Conservation (phyloP, 2,329 filamentous ascomycete genomes). For the Talaromyces sp. region DNA sequence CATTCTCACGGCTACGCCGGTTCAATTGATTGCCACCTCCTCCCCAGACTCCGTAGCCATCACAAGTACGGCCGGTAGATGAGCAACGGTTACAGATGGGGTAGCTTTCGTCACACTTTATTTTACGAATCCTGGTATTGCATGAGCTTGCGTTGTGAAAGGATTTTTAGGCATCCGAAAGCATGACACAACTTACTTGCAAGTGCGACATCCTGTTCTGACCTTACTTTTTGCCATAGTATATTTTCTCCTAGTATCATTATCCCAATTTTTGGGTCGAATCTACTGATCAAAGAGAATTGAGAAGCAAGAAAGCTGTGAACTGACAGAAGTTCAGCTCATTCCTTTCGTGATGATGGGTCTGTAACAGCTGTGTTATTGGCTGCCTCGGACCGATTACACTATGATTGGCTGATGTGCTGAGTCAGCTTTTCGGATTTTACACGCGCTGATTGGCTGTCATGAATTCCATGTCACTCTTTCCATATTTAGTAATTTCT, state of each 20-base stretch:
- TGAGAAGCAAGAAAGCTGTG: not conserved
- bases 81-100: slow-evolving; percentile 10
- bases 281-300: not conserved
- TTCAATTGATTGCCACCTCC: slow-evolving; percentile 4
- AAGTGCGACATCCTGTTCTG: slow-evolving; percentile 14
- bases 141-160: not conserved
- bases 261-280: not conserved
- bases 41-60: slow-evolving; percentile 15
- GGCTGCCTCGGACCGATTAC: not conserved
- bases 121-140: slow-evolving; percentile 7
- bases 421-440: slow-evolving; percentile 4
- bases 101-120: slow-evolving; percentile 15
- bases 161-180: not conserved
- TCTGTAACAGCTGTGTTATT: not conserved
- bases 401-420: not conserved
- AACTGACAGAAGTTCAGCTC: not conserved
- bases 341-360: not conserved
- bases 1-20: not conserved
- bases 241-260: not conserved
- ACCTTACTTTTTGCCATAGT: slow-evolving; percentile 1
- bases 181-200: slow-evolving; percentile 11
- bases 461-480: not conserved
- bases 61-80: slow-evolving; percentile 14
- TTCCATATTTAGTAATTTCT: slow-evolving; percentile 9
- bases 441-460: slow-evolving; percentile 1